A percentile compares a stretch with the other conserved stretches of the same genome.
These are phyloP conservation scores for Clausena lansium DNA, from an alignment of 345 rosid species.

Conservation along the genomic window DNA sequence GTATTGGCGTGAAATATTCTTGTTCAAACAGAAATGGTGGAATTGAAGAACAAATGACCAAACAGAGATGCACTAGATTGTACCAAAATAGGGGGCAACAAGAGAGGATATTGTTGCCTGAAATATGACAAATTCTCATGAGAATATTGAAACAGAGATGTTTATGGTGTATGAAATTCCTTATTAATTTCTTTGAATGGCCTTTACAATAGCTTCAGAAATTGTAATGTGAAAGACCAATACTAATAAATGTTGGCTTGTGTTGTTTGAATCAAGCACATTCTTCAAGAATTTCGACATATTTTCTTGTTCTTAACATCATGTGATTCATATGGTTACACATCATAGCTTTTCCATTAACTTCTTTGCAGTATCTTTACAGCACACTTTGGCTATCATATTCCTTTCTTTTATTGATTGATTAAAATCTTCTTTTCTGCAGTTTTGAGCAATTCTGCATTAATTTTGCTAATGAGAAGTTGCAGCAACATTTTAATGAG, in stretches of 20 bases:
- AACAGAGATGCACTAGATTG: background rate
- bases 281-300: background rate
- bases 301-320: background rate
- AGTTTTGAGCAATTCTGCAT: slow-evolving; percentile 99
- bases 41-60: background rate
- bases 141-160: background rate
- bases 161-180: background rate
- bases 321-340: background rate
- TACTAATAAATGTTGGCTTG: background rate
- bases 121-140: background rate
- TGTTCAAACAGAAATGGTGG: background rate
- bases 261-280: background rate
- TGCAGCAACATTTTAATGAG: slow-evolving; percentile 99
- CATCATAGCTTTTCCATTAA: background rate
- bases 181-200: background rate
- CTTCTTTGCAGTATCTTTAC: background rate
- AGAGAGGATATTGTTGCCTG: background rate
- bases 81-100: background rate
- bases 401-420: background rate
- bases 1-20: background rate
- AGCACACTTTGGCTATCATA: background rate
- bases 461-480: slow-evolving; percentile 98
- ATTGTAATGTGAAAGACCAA: background rate
- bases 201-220: background rate
- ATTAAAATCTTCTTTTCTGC: slow-evolving; percentile 25